Percentiles rank a stretch among this genome's conserved stretches.
These are phyloP conservation scores for Barnettozyma siamensis DNA, from an alignment of 805 yeast species.

Conservation along the genomic window DNA sequence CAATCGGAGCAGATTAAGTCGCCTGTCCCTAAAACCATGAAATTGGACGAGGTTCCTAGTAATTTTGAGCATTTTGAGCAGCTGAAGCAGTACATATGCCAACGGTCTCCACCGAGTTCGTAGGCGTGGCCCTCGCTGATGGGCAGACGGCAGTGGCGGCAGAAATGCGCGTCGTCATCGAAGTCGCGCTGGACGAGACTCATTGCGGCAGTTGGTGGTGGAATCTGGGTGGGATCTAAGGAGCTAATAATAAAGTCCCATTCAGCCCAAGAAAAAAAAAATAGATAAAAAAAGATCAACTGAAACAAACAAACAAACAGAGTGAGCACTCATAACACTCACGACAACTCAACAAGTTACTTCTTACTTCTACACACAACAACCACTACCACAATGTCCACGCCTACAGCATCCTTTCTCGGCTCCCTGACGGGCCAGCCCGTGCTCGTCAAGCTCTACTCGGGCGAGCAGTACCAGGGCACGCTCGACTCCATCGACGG, in stretches of 20 bases:
- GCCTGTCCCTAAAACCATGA: slow-evolving; percentile 90
- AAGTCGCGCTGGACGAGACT: background rate
- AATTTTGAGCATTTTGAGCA: slow-evolving; percentile 80
- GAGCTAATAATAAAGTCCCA: no score
- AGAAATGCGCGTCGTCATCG: slow-evolving; percentile 1
- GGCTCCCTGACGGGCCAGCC: slow-evolving; percentile 71
- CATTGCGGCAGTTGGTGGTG: no score
- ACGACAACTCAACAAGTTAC: no score
- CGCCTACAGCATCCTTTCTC: slow-evolving; percentile 54
- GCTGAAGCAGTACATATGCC: slow-evolving; percentile 92
- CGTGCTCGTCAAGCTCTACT: slow-evolving; percentile 78
- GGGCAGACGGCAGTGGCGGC: slow-evolving; percentile 39
- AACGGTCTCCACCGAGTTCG: slow-evolving; percentile 87
- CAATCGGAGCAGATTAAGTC: slow-evolving; percentile 85
- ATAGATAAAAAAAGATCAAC: background rate
- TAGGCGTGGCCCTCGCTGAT: slow-evolving; percentile 91
- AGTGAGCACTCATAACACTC: no score
- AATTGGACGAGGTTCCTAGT: slow-evolving; percentile 82
- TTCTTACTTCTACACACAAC: no score
- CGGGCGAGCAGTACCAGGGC: slow-evolving; percentile 83
- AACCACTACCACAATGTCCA: slow-evolving; percentile 10
- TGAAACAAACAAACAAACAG: no score
- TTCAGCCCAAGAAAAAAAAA: no score
- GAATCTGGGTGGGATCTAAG: no score
- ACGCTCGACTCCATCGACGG: slow-evolving; percentile 87